Evolutionary conservation across 2,329 filamentous ascomycete species (phyloP).

Genomic region (Colletotrichum lupini): DNA sequence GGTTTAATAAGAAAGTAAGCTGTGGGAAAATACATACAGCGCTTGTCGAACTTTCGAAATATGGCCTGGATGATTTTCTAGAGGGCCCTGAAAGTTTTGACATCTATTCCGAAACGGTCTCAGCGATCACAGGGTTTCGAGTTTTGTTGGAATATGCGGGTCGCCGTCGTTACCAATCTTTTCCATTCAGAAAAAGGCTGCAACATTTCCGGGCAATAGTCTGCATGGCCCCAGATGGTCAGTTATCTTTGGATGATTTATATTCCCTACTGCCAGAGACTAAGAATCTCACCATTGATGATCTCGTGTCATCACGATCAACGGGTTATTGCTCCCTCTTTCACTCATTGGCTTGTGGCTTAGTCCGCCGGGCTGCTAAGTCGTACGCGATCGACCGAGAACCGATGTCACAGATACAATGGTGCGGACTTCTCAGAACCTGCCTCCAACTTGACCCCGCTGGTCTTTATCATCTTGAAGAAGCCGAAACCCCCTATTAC

Average conservation of each 20-base stretch:
- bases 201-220: background rate
- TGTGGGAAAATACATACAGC: accelerated
- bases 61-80: background rate
- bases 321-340: background rate
- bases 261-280: background rate
- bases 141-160: background rate
- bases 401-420: background rate
- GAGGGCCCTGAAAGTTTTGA: background rate
- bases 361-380: background rate
- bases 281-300: background rate
- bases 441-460: background rate
- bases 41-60: background rate
- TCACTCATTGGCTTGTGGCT: background rate
- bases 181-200: background rate
- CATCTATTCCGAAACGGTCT: background rate
- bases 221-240: background rate
- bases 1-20: accelerated
- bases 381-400: accelerated
- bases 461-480: background rate
- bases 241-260: background rate
- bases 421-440: background rate
- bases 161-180: background rate
- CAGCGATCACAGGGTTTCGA: background rate
- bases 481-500: background rate
- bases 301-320: background rate